These are phyloP conservation scores for Nidularia sp. DNA, from an alignment of 768 basidiomycete species.

Conservation along the genomic window DNA sequence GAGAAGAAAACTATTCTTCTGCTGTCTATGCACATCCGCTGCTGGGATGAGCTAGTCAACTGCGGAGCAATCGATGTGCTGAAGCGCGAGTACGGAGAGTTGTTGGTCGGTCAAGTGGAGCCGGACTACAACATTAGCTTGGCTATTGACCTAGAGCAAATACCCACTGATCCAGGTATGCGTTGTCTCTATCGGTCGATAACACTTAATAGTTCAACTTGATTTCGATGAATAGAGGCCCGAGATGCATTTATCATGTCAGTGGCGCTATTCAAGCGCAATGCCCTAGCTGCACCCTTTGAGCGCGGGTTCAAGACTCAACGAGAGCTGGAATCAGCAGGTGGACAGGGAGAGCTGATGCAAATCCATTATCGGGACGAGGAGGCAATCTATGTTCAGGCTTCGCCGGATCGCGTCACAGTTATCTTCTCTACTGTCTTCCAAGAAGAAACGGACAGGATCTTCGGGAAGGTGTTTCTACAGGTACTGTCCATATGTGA, in stretches of 20 bases:
- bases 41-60: slow-evolving; percentile 89
- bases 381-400: slow-evolving; percentile 94
- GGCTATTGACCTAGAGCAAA: slow-evolving; percentile 81
- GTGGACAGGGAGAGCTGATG: slow-evolving; percentile 80
- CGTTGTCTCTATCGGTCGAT: neutral
- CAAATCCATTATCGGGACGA: slow-evolving; percentile 92
- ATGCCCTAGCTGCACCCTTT: slow-evolving; percentile 92
- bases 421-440: slow-evolving; percentile 98
- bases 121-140: slow-evolving; percentile 88
- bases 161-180: slow-evolving; percentile 78
- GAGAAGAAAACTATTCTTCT: slow-evolving; percentile 77
- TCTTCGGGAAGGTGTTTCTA: slow-evolving; percentile 96
- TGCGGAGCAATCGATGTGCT: slow-evolving; percentile 85
- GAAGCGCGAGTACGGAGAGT: slow-evolving; percentile 75
- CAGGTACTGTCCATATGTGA: slow-evolving; percentile 53
- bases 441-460: slow-evolving; percentile 94
- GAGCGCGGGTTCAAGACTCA: slow-evolving; percentile 83
- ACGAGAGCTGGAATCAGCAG: slow-evolving; percentile 76
- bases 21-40: slow-evolving; percentile 95
- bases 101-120: slow-evolving; percentile 67
- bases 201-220: slow-evolving; percentile 7
- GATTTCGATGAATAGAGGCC: slow-evolving; percentile 47
- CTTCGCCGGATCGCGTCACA: slow-evolving; percentile 92
- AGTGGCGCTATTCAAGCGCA: slow-evolving; percentile 83
- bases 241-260: slow-evolving; percentile 79